A percentile compares a stretch with the other conserved stretches of the same genome.
Conservation (phyloP, 371 early-diverging fungal genomes). For the Mortierella sp. region DNA sequence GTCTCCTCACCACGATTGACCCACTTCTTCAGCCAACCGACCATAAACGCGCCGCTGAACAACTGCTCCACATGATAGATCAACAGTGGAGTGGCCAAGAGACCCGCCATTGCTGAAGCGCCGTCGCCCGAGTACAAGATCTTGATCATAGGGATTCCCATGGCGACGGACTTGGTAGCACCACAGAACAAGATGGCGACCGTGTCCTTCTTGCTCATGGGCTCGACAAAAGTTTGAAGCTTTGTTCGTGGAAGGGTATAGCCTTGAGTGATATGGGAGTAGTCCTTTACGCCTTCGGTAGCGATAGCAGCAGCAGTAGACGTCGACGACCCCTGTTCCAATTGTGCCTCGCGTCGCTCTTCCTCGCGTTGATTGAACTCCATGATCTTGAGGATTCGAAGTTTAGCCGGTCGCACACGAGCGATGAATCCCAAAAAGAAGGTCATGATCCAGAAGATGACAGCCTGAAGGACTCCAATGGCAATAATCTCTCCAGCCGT, state of each 20-base stretch:
- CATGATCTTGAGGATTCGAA: slow-evolving; percentile 40
- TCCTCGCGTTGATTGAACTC: slow-evolving; percentile 14
- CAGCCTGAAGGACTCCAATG: slow-evolving; percentile 64
- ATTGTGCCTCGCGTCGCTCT: slow-evolving; percentile 23
- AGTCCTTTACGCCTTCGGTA: slow-evolving; percentile 1
- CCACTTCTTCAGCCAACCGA: slow-evolving; percentile 68
- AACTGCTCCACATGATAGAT: slow-evolving; percentile 81
- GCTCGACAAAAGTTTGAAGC: slow-evolving; percentile 26
- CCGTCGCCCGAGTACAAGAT: slow-evolving; percentile 65
- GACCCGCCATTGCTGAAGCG: slow-evolving; percentile 63
- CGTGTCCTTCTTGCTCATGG: slow-evolving; percentile 37
- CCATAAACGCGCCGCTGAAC: slow-evolving; percentile 73
- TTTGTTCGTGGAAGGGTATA: slow-evolving; percentile 20
- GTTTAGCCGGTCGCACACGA: slow-evolving; percentile 36
- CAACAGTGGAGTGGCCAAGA: slow-evolving; percentile 72
- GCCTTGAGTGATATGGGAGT: slow-evolving; percentile 12
- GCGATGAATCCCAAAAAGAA: slow-evolving; percentile 33
- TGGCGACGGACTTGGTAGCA: slow-evolving; percentile 80
- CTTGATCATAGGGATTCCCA: slow-evolving; percentile 83
- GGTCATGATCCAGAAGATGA: slow-evolving; percentile 58
- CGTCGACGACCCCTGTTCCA: slow-evolving; percentile 11
- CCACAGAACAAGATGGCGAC: slow-evolving; percentile 62
- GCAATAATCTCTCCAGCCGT: slow-evolving; percentile 66
- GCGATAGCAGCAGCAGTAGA: not conserved
- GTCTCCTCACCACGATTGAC: slow-evolving; percentile 58